Evolutionary conservation across 2,329 filamentous ascomycete genomes (phyloP).

Genomic region (Aspergillus sp.): DNA sequence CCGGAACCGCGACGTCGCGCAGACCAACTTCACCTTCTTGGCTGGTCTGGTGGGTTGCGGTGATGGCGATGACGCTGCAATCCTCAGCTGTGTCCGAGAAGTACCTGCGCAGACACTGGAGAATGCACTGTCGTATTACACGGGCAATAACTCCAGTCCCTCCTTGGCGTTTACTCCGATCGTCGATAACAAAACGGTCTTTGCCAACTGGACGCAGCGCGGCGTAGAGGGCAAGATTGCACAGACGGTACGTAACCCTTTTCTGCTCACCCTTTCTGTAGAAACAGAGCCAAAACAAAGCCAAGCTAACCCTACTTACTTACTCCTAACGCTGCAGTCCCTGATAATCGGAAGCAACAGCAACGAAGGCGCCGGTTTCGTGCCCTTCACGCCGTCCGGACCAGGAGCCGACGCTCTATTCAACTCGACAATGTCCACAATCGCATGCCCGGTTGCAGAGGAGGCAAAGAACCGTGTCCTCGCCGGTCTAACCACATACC

Average conservation of each 20-base stretch:
- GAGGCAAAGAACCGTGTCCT: neutral
- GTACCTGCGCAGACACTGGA: neutral
- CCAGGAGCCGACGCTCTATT: too few relatives aligned
- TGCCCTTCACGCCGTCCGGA: neutral
- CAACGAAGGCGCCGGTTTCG: conserved; percentile 10
- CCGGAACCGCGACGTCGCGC: too few relatives aligned
- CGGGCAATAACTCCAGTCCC: neutral
- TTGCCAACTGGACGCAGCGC: neutral
- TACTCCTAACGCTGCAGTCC: neutral
- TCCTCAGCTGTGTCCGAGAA: neutral
- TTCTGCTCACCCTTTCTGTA: too few relatives aligned
- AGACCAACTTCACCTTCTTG: neutral
- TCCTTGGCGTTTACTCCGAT: neutral
- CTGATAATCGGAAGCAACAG: conserved; percentile 3
- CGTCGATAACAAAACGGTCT: neutral
- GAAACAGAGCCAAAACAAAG: too few relatives aligned
- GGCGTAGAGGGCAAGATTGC: neutral
- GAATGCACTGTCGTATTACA: neutral
- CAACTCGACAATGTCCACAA: neutral
- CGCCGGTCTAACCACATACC: neutral
- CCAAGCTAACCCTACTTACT: too few relatives aligned
- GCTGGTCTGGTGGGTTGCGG: neutral
- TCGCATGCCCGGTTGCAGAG: neutral
- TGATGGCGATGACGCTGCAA: neutral
- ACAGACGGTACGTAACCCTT: neutral